Evolutionary conservation across 1,284 basidiomycete genomes (phyloP), one percentile per base, ranked within the genome.

Genomic region (Cystobasidium slooffiae): DNA sequence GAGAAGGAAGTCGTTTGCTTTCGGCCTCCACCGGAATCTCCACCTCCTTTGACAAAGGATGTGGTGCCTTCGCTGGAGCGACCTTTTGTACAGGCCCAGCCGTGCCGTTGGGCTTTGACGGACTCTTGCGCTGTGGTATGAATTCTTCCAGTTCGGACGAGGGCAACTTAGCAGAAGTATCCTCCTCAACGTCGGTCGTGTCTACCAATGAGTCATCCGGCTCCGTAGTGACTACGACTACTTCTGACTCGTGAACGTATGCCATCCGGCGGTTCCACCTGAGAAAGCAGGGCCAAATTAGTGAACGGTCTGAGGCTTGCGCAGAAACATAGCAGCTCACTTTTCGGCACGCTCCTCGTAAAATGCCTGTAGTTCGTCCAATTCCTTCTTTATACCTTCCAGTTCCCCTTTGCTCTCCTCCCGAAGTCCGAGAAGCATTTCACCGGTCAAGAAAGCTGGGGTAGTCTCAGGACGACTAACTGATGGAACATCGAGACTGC

Each of bases 241-340:
- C 47, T 20, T 18, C 61, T 3, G 61, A 63, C 47, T 46, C 61
- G 24, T 63, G 61, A 0, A 63, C 16, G 46, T 63, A 63, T 4
- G 61, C 61, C 44, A 49, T 1, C 1, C 61, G 61, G 6, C 61
- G 43, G 22, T 63, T 63, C 61, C 61, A 63, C 14, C 61, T 63
- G 61, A 18, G 1, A 44, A 61, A 1, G 8, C 14, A 43, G 47
- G n/a, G n/a, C n/a, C n/a, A n/a, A n/a, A n/a, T n/a, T n/a, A n/a
- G n/a, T n/a, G n/a, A n/a, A n/a, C n/a, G n/a, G n/a, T n/a, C n/a
- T n/a, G n/a, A n/a, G n/a, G n/a, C n/a, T n/a, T n/a, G n/a, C n/a
- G n/a, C n/a, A n/a, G n/a, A n/a, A n/a, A n/a, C n/a, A n/a, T n/a
- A n/a, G n/a, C n/a, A n/a, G n/a, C n/a, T n/a, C n/a, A n/a, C 64